Base-by-base conservation (phyloP, 805 yeast genomes). In the Kregervanrija delftensis region DNA sequence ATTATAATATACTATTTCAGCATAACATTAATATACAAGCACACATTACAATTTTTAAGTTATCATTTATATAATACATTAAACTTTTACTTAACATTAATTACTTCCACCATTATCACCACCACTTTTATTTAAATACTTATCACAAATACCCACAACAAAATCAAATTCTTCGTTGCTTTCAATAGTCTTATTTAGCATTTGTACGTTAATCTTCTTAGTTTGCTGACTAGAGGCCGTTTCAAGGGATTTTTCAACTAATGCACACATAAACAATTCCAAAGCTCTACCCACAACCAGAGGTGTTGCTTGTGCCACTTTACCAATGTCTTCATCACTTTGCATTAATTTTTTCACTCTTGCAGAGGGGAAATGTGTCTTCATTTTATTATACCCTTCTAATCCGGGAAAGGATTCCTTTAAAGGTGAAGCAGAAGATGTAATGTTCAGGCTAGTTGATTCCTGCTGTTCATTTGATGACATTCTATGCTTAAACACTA, bases 261-360 rank as follows among this genome's bases (percentile, higher is more conserved):
- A 72, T 44, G 93, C 79, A 41, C 95, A 87, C 75, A 93, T 79
- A 61, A 93, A 93, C 49, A 88, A 76, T 66, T 93, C 98, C 42
- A 93, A 71, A 0, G 99, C 96, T 50, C 96, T 77, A 8, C 98
- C 97, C 8, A 93, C 96, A 13, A 91, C 91, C n/a, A 91, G 85
- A 0, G 99, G 99, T 2, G 99, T 95, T 2, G 96, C 97, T 60
- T 90, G 97, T 3, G 99, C 96, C 5, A 93, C 98, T 61, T 93
- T 93, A 3, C 99, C 99, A 38, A 93, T 90, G 51, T 93, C 99
- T 51, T 93, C 99, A 64, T 93, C 99, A 30, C 95, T 82, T 61
- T 93, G 99, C 96, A 93, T 91, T 47, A 93, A 79, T 57, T 93
- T 87, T 70, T 93, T 93, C 57, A 93, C 89, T 50, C 98, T 78